Evolutionary conservation across 306 rosid species (phyloP).

Genomic region (Senna siamea): DNA sequence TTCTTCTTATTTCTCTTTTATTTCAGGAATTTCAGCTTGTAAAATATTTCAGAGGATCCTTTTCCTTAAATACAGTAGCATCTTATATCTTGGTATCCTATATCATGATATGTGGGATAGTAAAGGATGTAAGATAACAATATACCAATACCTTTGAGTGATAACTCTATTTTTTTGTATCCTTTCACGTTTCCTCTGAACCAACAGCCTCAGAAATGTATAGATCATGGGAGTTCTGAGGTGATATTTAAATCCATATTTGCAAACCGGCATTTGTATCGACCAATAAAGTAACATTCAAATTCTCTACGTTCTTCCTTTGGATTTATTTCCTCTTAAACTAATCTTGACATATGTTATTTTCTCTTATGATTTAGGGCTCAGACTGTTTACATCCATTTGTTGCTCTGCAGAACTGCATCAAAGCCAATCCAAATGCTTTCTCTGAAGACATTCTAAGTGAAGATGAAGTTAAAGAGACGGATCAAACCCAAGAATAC

Average conservation of each 20-base stretch:
- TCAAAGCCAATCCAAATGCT: conserved; percentile 83
- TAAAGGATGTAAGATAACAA: too few species aligned
- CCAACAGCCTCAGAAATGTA: conserved; percentile 21
- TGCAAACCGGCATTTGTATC: not conserved
- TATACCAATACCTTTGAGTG: not conserved
- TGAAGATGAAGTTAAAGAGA: conserved; percentile 54
- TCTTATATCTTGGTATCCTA: not conserved
- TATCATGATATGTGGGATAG: not conserved
- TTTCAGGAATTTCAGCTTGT: too few species aligned
- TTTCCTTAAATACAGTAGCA: not conserved
- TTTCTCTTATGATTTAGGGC: conserved; percentile 58
- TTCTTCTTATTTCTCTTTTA: too few species aligned
- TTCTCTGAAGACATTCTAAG: conserved; percentile 68
- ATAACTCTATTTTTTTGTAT: not conserved
- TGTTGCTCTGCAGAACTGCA: conserved; percentile 84
- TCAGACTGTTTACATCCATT: conserved; percentile 90
- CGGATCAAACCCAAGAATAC: conserved; percentile 53
- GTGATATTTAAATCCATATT: conserved; percentile 7
- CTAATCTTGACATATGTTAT: conserved; percentile 20
- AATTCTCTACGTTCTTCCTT: conserved; percentile 21
- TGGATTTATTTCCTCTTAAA: conserved; percentile 27
- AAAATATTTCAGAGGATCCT: too few species aligned
- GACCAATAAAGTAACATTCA: conserved; percentile 20
- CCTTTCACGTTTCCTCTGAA: not conserved
- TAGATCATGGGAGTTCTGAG: not conserved